Base-by-base conservation (phyloP, 169 alveolate genomes). In the Neospora caninum region DNA sequence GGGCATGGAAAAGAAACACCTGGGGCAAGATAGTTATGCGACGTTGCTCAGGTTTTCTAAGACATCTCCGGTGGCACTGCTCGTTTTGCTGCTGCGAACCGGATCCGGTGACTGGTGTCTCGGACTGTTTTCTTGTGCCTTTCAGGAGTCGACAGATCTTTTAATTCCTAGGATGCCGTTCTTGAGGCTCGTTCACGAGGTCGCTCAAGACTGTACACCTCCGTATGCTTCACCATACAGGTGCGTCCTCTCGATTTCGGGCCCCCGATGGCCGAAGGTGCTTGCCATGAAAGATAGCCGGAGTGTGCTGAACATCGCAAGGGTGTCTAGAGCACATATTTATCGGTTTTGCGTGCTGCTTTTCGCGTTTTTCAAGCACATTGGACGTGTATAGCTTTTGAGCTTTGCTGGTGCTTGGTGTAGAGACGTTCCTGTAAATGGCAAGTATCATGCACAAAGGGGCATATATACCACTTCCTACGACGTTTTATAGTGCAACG, bases 101-200 rank as follows among this genome's bases (percentile, higher is more conserved):
- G 4, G 27, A 49, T 13, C 18, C 58, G 6, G 6, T 49, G 58
- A 49, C 58, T 49, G 58, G 58, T 13, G 58, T 49, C 4, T 49
- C 18, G 27, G 58, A 49, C 18, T 49, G 4, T 49, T 49, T 49
- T 49, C 0, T 49, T 49, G 41, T 78, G 87, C 41, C 29, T 31
- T 38, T 45, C 98, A 98, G 96, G 98, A 98, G 78, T 92, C 98
- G 31, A 97, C 99, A 80, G 99, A 98, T 43, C 96, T 98, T 42
- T 96, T 98, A 49, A 98, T 98, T 94, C 98, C 99, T 80, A 98
- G 97, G 96, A 96, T 98, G 84, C 99, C 99, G 70, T 98, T 98
- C 97, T 97, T 98, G 88, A 96, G 99, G 91, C 97, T 98, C 84
- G 99, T 98, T n/a, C 97, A 99, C 96, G 99, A 98, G 94, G 97